Percentiles rank a stretch among this genome's conserved stretches.
phyloP scores from a whole-genome alignment of 768 basidiomycete genomes.

The Ramaria sp. region DNA sequence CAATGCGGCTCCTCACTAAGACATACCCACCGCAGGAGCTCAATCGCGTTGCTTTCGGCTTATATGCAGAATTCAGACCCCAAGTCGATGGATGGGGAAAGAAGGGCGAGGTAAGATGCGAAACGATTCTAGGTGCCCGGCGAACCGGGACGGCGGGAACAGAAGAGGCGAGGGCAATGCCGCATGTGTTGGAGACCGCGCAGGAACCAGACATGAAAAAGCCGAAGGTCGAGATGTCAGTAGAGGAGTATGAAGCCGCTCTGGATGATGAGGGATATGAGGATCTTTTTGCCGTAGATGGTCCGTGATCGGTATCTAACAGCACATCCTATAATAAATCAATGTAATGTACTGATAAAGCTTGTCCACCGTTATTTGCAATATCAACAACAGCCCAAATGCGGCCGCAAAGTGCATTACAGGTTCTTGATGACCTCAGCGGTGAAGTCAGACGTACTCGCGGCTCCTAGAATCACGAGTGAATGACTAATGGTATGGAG shows the following conservation, averaged over 20 bases:
- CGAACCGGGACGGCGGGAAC: slow-evolving; percentile 7
- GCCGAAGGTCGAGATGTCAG: slow-evolving; percentile 21
- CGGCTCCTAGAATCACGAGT: slow-evolving; percentile 44
- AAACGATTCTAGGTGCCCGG: slow-evolving; percentile 52
- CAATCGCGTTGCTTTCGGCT: slow-evolving; percentile 55
- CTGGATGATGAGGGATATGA: slow-evolving; percentile 41
- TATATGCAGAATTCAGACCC: slow-evolving; percentile 87
- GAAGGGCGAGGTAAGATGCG: slow-evolving; percentile 61
- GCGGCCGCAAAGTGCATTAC: neutral
- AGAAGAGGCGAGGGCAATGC: neutral
- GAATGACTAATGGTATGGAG: slow-evolving; percentile 4
- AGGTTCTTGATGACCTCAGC: slow-evolving; percentile 80
- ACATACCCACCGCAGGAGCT: slow-evolving; percentile 50
- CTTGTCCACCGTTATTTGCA: neutral
- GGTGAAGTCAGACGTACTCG: slow-evolving; percentile 93
- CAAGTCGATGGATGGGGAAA: slow-evolving; percentile 77
- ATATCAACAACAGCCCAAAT: neutral
- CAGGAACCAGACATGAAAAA: slow-evolving; percentile 32
- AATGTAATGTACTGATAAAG: neutral
- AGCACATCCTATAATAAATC: neutral
- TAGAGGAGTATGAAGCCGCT: slow-evolving; percentile 44
- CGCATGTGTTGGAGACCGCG: slow-evolving; percentile 8
- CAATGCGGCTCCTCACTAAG: slow-evolving; percentile 55
- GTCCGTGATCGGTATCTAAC: neutral
- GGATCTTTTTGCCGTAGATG: slow-evolving; percentile 2